Evolutionary conservation across 1,284 basidiomycete genomes (phyloP), one percentile per base, ranked within the genome.

Genomic region (Acaromyces ingoldii): DNA sequence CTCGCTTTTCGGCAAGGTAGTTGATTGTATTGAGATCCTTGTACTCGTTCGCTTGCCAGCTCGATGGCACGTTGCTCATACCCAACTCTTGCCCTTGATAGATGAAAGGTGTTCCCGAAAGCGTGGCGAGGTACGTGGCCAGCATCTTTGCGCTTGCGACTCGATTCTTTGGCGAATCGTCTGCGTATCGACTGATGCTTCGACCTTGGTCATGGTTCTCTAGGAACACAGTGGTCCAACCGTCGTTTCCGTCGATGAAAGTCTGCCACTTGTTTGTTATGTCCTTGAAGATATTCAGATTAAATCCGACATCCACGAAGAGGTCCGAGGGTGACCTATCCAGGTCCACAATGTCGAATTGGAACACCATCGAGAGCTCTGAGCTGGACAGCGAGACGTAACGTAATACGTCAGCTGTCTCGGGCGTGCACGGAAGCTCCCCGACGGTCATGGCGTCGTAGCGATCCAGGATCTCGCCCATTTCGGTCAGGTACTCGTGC

Each of bases 51-150:
- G 85, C 77, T 0, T 81, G 80, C 85, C 86, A 87, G 5, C 76
- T 72, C 31, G 77, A 67, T 6, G 86, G 85, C 38, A 86, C 81
- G 57, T 88, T 88, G 75, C 79, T 81, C 75, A 85, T 78, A 0
- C 82, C 86, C 0, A 88, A 80, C 49, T 67, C 65, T 38, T 67
- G 51, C 24, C 87, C 85, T 75, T 88, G 84, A 72, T 84, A 87
- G 15, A 88, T 78, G 69, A 83, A 88, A 58, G 84, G 74, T 9
- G 86, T 86, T 1, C 86, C 87, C 1, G 80, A 77, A 43, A 84
- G 81, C 0, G 83, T 81, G 33, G 81, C 77, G 61, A 86, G 80
- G 47, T 86, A 74, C 24, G 85, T 76, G 0, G 83, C 81, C 17
- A 88, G 74, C 71, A 87, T 74, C 68, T 87, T 86, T 7, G 82